These are phyloP conservation scores for Leptographium flavum DNA, from an alignment of 2,329 filamentous ascomycete genomes.

Conservation along the genomic window DNA sequence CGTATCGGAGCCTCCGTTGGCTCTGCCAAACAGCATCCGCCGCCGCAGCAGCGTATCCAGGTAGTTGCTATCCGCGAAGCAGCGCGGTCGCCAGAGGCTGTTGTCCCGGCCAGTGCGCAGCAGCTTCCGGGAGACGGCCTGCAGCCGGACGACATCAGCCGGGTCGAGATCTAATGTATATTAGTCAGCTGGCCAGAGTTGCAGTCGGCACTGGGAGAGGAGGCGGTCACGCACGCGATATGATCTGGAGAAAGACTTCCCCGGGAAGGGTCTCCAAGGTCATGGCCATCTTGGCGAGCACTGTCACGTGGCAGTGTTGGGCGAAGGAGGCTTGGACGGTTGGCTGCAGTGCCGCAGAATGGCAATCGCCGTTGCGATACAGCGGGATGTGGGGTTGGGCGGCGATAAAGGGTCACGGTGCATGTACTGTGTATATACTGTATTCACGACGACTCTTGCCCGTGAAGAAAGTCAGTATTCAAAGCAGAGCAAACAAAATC, in stretches of 20 bases:
- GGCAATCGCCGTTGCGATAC: too few species aligned
- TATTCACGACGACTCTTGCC: too few species aligned
- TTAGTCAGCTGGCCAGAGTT: too few species aligned
- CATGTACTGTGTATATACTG: too few species aligned
- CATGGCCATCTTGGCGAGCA: neutral
- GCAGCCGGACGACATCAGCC: conserved; percentile 49
- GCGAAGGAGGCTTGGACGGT: too few species aligned
- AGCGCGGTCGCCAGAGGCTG: conserved; percentile 60
- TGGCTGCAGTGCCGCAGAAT: too few species aligned
- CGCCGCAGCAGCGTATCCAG: conserved; percentile 35
- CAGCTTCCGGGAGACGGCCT: conserved; percentile 54
- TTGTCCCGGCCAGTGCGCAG: conserved; percentile 57
- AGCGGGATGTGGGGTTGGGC: too few species aligned
- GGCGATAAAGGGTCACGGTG: too few species aligned
- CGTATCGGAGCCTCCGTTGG: conserved; percentile 23
- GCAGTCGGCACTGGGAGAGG: conserved; percentile 6
- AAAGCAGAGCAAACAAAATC: too few species aligned
- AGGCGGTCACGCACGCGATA: conserved; percentile 31
- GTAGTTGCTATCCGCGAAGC: conserved; percentile 56
- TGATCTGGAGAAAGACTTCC: conserved; percentile 47
- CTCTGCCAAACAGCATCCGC: neutral
- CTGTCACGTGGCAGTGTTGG: neutral
- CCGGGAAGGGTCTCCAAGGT: conserved; percentile 40
- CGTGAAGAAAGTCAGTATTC: too few species aligned
- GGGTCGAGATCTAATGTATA: conserved; percentile 48